Conservation (phyloP, 2,329 filamentous ascomycete species). For the Didymella sp. region DNA sequence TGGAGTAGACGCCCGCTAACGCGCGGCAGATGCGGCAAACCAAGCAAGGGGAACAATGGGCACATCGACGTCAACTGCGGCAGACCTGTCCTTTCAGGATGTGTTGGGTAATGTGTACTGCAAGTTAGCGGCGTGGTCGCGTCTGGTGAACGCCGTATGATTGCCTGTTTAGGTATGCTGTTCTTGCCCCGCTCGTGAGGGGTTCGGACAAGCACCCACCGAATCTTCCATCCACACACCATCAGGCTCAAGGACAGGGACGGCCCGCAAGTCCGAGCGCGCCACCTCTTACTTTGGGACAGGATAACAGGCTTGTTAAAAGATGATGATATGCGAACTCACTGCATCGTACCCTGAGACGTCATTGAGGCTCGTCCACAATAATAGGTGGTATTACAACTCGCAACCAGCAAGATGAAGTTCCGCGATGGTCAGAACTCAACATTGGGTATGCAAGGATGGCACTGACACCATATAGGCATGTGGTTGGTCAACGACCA, state of each 20-base stretch:
- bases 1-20: not conserved
- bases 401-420: constrained; percentile 56
- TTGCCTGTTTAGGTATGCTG: constrained; percentile 7
- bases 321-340: not conserved
- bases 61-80: not conserved
- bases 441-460: not conserved
- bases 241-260: constrained; percentile 15
- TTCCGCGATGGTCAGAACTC: constrained; percentile 63
- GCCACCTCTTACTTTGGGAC: constrained; percentile 1
- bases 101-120: not conserved
- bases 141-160: not conserved
- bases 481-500: constrained; percentile 72
- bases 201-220: constrained; percentile 28
- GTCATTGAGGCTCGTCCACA: constrained; percentile 7
- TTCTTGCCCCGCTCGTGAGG: constrained; percentile 19
- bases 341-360: constrained; percentile 1
- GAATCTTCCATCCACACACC: constrained; percentile 35
- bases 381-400: not conserved
- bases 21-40: constrained; percentile 9
- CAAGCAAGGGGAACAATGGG: constrained; percentile 6
- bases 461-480: constrained; percentile 40
- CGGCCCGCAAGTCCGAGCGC: constrained; percentile 31
- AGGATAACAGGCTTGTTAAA: constrained; percentile 5
- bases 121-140: not conserved
- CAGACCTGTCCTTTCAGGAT: not conserved